Evolutionary conservation across 2,329 filamentous ascomycete species (phyloP), one percentile per base, ranked within the genome.

Genomic region (Fusarium hainanense): DNA sequence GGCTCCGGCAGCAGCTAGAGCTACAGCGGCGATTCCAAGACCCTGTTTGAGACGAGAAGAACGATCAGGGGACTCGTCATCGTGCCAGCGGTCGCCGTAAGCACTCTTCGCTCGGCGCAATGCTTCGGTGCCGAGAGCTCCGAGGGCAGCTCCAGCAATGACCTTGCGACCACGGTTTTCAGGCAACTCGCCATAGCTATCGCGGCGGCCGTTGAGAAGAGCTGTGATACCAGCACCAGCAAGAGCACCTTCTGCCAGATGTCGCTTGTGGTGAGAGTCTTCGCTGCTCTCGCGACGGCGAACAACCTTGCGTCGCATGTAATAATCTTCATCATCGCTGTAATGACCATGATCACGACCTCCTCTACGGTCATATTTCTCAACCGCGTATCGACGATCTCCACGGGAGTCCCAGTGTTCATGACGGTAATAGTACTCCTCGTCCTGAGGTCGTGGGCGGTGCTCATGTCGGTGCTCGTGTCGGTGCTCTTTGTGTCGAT

Each of bases 221-320:
- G 88, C 89, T 13, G 86, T 85, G 10, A 89, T 78, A 50, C 88
- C 89, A 20, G 89, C 89, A 18, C 88, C 89, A 28, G 89, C 89
- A 18, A 90, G 81, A 12, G 88, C 89, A n/a, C 89, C 89, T 73
- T 89, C 88, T 23, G 88, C 88, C 7, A 91, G 77, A 70, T 89
- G 86, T 43, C 86, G 85, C 76, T 84, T 89, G 70, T 87, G 86
- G 68, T 87, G 84, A 51, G 82, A 79, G 68, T 84, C 85, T 14
- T 80, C 79, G 66, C 86, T 88, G 44, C 84, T 82, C 20, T 87
- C 85, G 21, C 84, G 83, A 20, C 82, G 83, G n/a, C 82, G 84
- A 34, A 87, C 79, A 43, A 86, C 75, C 49, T 79, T 81, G 70
- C 79, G 80, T 67, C 84, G 80, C 71, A 83, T 77, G 63, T 83